Conservation (phyloP, 768 basidiomycete genomes). For the Dacryopinax spathularia region DNA sequence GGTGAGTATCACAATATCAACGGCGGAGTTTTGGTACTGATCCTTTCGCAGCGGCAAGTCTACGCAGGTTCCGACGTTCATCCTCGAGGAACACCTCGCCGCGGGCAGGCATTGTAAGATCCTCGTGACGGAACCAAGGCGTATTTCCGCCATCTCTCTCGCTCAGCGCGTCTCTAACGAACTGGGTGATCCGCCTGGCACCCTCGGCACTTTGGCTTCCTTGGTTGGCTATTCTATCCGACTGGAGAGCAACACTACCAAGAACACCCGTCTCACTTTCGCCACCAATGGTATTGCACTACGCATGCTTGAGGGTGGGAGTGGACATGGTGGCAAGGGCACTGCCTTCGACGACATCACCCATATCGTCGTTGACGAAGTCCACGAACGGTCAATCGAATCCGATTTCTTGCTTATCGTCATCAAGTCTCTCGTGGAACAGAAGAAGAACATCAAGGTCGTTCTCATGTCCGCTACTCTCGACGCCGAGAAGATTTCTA, state of each 20-base stretch:
- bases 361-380: conserved; percentile 95
- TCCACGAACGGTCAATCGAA: conserved; percentile 93
- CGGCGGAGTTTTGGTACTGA: conserved; percentile 4
- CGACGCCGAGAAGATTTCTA: conserved; percentile 78
- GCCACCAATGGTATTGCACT: conserved; percentile 92
- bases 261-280: conserved; percentile 64
- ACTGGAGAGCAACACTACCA: conserved; percentile 71
- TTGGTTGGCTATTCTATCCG: conserved; percentile 91
- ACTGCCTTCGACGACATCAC: conserved; percentile 88
- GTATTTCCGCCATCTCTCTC: conserved; percentile 90
- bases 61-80: conserved; percentile 86
- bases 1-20: conserved; percentile 27
- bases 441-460: conserved; percentile 74
- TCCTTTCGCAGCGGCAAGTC: conserved; percentile 68
- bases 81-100: conserved; percentile 77
- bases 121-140: conserved; percentile 86
- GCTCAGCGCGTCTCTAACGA: conserved; percentile 91
- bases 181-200: conserved; percentile 68
- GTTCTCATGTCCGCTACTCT: conserved; percentile 95
- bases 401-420: conserved; percentile 94
- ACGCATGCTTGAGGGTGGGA: conserved; percentile 86
- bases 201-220: conserved; percentile 60
- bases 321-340: conserved; percentile 52
- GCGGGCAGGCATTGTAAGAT: conserved; percentile 76
- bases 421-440: conserved; percentile 62